Evolutionary conservation across 345 rosid genomes (phyloP).

Genomic region (Pugionium dolabratum): DNA sequence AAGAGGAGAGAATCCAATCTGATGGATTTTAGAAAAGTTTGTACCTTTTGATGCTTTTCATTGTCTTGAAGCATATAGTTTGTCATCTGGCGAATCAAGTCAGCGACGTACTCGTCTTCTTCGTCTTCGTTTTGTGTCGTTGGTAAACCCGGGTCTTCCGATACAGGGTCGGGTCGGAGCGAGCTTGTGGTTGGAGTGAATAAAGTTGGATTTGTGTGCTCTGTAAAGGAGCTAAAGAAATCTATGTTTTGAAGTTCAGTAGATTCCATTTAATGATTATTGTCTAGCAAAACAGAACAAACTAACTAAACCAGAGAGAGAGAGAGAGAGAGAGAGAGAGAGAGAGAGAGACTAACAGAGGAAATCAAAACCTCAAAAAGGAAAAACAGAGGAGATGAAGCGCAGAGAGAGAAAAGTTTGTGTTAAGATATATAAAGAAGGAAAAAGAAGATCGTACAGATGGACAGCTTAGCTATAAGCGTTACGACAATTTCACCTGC

Average conservation of each 20-base stretch:
- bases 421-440: conserved; percentile 18
- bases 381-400: conserved; percentile 12
- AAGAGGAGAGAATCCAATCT: conserved; percentile 26
- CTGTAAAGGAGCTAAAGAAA: conserved; percentile 29
- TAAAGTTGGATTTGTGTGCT: conserved; percentile 23
- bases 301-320: conserved; percentile 2
- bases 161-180: conserved; percentile 17
- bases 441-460: conserved; percentile 27
- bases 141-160: conserved; percentile 18
- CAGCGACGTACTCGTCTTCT: conserved; percentile 61
- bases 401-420: conserved; percentile 12
- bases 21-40: neutral
- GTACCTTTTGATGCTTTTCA: conserved; percentile 40
- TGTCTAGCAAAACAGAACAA: conserved; percentile 8
- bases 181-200: conserved; percentile 40
- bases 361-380: neutral
- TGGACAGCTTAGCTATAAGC: conserved; percentile 29
- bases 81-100: conserved; percentile 86
- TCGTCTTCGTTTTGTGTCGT: conserved; percentile 49
- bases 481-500: conserved; percentile 43
- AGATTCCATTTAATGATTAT: conserved; percentile 39
- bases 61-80: conserved; percentile 53
- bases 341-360: conserved; percentile 16
- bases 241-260: conserved; percentile 30
- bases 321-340: conserved; percentile 1